These are phyloP conservation scores for Fusarium ambrosium DNA, from an alignment of 2,329 filamentous ascomycete species.

Conservation along the genomic window DNA sequence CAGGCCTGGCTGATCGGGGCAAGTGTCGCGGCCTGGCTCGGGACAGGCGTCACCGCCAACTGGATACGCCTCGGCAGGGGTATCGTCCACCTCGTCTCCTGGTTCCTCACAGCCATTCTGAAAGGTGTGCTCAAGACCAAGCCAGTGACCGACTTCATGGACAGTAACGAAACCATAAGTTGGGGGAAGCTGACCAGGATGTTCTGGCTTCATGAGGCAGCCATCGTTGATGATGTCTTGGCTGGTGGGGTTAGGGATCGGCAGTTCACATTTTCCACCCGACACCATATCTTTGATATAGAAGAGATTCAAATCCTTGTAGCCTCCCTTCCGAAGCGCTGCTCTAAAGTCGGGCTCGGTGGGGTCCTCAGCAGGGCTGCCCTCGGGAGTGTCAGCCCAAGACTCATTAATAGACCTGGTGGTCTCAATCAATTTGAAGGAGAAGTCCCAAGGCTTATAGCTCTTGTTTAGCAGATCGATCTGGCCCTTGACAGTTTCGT, in stretches of 20 bases:
- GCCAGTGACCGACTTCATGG: conserved; percentile 30
- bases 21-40: conserved; percentile 19
- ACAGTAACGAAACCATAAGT: background rate
- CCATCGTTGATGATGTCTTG: conserved; percentile 17
- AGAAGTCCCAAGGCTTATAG: conserved; percentile 18
- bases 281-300: conserved; percentile 12
- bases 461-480: conserved; percentile 12
- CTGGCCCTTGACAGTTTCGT: conserved; percentile 6
- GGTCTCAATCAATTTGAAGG: conserved; percentile 19
- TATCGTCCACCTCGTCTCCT: conserved; percentile 27
- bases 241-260: conserved; percentile 6
- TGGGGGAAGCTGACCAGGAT: background rate
- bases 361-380: background rate
- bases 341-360: conserved; percentile 2
- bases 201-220: conserved; percentile 13
- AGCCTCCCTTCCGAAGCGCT: conserved; percentile 22
- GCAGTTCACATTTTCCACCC: conserved; percentile 18
- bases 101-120: conserved; percentile 25
- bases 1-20: conserved; percentile 23
- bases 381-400: conserved; percentile 5
- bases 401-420: conserved; percentile 15
- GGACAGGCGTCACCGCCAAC: background rate
- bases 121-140: conserved; percentile 32
- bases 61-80: conserved; percentile 12
- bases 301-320: conserved; percentile 26